A percentile compares a stretch with the other conserved stretches of the same genome.
Conservation (phyloP, 192 early-diverging fungal genomes). For the Rhizophagus prolifer region DNA sequence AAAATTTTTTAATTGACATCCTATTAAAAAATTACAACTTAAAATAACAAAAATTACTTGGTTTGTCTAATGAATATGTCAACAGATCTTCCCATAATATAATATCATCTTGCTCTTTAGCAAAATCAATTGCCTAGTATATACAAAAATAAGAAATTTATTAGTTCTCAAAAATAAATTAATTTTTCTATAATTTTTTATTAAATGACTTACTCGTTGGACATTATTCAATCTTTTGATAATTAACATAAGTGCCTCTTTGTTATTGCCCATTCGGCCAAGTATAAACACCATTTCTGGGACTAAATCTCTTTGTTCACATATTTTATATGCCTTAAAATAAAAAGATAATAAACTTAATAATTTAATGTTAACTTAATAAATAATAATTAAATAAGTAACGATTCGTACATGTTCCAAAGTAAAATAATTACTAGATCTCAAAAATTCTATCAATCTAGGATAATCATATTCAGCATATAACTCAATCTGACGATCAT, state of each 20-base stretch:
- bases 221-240: slow-evolving; percentile 90
- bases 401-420: slow-evolving; percentile 61
- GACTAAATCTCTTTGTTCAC: slow-evolving; percentile 84
- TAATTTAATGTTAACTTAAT: not conserved
- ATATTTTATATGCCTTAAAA: slow-evolving; percentile 70
- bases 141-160: not conserved
- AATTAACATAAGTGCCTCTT: slow-evolving; percentile 88
- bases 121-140: slow-evolving; percentile 91
- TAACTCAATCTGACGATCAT: slow-evolving; percentile 80
- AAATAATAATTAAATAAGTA: not conserved
- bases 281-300: slow-evolving; percentile 97
- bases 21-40: not conserved
- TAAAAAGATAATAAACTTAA: not conserved
- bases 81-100: slow-evolving; percentile 95
- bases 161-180: not conserved
- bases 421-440: slow-evolving; percentile 73
- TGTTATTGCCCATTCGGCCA: slow-evolving; percentile 97
- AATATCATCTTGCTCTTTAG: slow-evolving; percentile 95
- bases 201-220: slow-evolving; percentile 58
- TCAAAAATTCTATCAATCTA: slow-evolving; percentile 81
- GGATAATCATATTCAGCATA: slow-evolving; percentile 86
- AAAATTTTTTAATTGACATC: not conserved
- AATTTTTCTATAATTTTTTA: slow-evolving; percentile 5
- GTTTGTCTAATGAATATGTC: slow-evolving; percentile 93
- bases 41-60: slow-evolving; percentile 49